phyloP scores from a whole-genome alignment of 805 yeast genomes.

The Candida ipomoeae region DNA sequence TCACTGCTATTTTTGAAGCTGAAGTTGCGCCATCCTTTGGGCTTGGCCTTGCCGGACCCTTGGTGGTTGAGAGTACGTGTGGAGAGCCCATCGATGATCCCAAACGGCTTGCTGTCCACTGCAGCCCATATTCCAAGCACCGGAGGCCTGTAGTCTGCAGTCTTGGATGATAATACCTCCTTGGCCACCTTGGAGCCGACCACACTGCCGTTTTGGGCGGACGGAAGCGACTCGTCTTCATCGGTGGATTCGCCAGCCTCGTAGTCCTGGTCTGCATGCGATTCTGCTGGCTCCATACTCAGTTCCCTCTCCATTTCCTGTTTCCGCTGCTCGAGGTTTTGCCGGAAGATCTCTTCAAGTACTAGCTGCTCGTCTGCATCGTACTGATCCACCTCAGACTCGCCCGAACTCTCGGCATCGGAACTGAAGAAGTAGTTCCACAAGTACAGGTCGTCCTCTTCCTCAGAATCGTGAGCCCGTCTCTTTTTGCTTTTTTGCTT shows the following conservation, averaged over 20 bases:
- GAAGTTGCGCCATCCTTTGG: constrained; percentile 22
- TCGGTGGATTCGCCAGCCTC: constrained; percentile 90
- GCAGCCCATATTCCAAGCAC: constrained; percentile 90
- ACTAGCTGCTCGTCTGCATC: constrained; percentile 20
- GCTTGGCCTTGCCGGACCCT: constrained; percentile 10
- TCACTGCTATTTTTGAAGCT: constrained; percentile 21
- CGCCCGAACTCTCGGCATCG: constrained; percentile 31
- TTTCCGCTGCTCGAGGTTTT: constrained; percentile 20
- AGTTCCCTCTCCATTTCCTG: constrained; percentile 12
- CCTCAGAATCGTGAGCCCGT: constrained; percentile 31
- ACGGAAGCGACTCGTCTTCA: constrained; percentile 82
- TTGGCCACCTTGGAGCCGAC: constrained; percentile 79
- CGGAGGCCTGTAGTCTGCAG: constrained; percentile 86
- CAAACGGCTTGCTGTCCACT: constrained; percentile 73
- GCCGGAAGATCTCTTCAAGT: constrained; percentile 23
- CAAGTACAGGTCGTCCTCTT: constrained; percentile 65
- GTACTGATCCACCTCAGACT: constrained; percentile 20
- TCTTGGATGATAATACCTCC: constrained; percentile 84
- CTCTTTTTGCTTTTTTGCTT: constrained; percentile 16
- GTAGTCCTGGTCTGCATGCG: constrained; percentile 36
- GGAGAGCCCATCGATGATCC: constrained; percentile 90
- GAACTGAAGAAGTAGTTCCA: constrained; percentile 69
- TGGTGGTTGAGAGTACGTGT: constrained; percentile 65
- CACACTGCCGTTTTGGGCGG: constrained; percentile 48
- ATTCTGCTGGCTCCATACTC: constrained; percentile 17